phyloP scores from a whole-genome alignment of 1,139 yeast genomes.

The Suhomyces yuchorum region DNA sequence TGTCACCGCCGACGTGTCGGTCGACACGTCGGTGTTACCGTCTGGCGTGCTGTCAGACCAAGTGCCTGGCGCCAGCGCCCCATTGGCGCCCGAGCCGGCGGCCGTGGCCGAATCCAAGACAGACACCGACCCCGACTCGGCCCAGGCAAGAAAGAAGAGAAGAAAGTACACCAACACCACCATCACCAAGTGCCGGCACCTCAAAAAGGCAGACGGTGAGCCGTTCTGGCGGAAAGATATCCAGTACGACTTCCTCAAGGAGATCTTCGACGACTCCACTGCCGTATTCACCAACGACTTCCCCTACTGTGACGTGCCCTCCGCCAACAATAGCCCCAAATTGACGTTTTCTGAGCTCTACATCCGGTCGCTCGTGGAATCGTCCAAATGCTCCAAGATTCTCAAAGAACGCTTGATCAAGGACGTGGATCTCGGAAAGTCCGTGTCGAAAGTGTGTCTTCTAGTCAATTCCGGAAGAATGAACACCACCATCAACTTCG shows the following conservation, averaged over 20 bases:
- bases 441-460: slow-evolving; percentile 81
- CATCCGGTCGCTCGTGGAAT: slow-evolving; percentile 77
- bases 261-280: slow-evolving; percentile 62
- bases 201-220: slow-evolving; percentile 90
- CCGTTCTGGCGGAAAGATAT: slow-evolving; percentile 89
- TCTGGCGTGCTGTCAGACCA: not conserved
- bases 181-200: slow-evolving; percentile 46
- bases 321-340: slow-evolving; percentile 46
- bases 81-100: not conserved
- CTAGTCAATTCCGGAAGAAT: slow-evolving; percentile 90
- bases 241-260: slow-evolving; percentile 75
- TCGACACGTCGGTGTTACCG: not conserved
- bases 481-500: slow-evolving; percentile 94
- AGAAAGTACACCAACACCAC: slow-evolving; percentile 18
- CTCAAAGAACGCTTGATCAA: slow-evolving; percentile 72
- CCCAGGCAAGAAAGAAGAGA: slow-evolving; percentile 13
- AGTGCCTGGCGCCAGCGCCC: not conserved
- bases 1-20: not conserved
- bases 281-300: slow-evolving; percentile 70
- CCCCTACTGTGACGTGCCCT: slow-evolving; percentile 35
- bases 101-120: not conserved
- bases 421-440: slow-evolving; percentile 64
- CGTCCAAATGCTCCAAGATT: slow-evolving; percentile 81
- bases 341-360: slow-evolving; percentile 86
- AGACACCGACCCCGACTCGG: slow-evolving; percentile 4